These are phyloP conservation scores for Pilobolus umbonatus DNA, from an alignment of 192 early-diverging fungal species.

Conservation along the genomic window DNA sequence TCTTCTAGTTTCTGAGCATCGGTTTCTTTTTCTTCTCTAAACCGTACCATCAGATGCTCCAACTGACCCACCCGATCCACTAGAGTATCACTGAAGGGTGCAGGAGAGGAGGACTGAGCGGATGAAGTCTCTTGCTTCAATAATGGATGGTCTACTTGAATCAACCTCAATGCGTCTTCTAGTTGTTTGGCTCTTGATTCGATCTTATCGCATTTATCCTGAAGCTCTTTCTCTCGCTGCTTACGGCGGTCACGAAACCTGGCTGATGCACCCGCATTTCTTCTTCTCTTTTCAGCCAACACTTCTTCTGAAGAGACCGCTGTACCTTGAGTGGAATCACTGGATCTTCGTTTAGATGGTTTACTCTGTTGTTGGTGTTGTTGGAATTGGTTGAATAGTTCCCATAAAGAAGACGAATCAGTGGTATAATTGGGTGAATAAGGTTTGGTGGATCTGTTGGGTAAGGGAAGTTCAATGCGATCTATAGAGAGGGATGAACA, in stretches of 20 bases:
- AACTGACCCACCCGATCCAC: slow-evolving; percentile 26
- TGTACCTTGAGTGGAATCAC: background rate
- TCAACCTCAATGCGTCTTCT: slow-evolving; percentile 23
- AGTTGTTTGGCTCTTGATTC: slow-evolving; percentile 35
- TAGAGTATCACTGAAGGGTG: background rate
- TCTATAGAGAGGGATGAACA: background rate
- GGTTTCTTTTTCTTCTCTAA: slow-evolving; percentile 24
- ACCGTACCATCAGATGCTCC: slow-evolving; percentile 20
- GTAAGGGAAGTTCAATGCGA: background rate
- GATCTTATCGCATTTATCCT: slow-evolving; percentile 46
- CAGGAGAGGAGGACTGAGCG: background rate
- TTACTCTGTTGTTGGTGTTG: background rate
- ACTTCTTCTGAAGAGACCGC: slow-evolving; percentile 38
- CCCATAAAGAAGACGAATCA: background rate
- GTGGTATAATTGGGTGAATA: background rate
- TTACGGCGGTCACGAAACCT: slow-evolving; percentile 63
- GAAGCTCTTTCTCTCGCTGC: slow-evolving; percentile 55
- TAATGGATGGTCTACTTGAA: slow-evolving; percentile 9
- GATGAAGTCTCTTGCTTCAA: background rate
- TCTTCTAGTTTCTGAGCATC: slow-evolving; percentile 18
- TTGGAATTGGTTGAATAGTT: slow-evolving; percentile 13
- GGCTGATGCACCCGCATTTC: slow-evolving; percentile 62
- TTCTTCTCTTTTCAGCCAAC: slow-evolving; percentile 53
- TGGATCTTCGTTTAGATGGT: background rate
- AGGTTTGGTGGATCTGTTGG: background rate